Conservation (phyloP, 768 basidiomycete species). For the Boletus reticuloceps region DNA sequence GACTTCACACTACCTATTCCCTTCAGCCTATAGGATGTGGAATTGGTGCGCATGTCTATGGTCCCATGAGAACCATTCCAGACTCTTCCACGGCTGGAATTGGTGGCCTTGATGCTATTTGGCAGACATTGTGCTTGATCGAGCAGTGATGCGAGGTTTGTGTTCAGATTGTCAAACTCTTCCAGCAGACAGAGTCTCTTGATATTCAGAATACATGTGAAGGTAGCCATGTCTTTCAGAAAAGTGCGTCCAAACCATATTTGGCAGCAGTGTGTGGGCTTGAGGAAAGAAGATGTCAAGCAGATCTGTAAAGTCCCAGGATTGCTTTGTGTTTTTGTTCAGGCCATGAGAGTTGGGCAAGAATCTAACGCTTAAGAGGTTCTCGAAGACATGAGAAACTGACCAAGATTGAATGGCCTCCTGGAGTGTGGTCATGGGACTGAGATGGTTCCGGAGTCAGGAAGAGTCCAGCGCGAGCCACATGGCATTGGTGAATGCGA, state of each 20-base stretch:
- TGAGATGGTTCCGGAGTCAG: not conserved
- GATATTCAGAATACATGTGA: not conserved
- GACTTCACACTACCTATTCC: not conserved
- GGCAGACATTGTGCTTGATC: not conserved
- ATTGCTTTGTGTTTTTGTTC: not conserved
- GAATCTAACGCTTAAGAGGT: not conserved
- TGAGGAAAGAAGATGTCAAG: constrained; percentile 1
- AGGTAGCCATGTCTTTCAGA: not conserved
- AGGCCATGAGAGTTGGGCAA: constrained; percentile 4
- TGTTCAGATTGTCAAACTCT: not conserved
- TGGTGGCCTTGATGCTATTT: not conserved
- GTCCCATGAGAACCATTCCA: constrained; percentile 1
- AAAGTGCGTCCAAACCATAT: constrained; percentile 3
- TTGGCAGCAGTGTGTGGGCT: not conserved
- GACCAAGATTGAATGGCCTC: constrained; percentile 4
- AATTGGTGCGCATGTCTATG: constrained; percentile 1
- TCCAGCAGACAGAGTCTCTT: not conserved
- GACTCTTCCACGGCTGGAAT: not conserved
- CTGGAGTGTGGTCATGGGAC: not conserved
- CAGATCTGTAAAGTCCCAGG: constrained; percentile 1
- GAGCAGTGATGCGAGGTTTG: not conserved
- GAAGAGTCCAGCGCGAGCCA: not conserved
- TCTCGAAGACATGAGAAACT: not conserved
- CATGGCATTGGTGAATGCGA: constrained; percentile 2
- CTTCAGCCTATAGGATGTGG: constrained; percentile 1